Evolutionary conservation across 306 rosid genomes (phyloP), one percentile per base, ranked within the genome.

Genomic region (Prunus mongolica): DNA sequence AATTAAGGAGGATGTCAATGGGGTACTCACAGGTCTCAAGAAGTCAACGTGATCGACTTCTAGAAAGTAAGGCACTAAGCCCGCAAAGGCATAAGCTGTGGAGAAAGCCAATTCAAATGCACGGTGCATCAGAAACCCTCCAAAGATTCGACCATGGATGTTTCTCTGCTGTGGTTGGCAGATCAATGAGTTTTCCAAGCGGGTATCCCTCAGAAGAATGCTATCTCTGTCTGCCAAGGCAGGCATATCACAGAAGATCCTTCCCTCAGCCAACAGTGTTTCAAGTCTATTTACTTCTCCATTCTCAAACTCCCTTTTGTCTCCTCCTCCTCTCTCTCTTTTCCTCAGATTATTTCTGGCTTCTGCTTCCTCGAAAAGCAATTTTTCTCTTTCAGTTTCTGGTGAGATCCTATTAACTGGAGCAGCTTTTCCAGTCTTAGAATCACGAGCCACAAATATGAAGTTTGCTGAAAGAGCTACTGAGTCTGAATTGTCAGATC

Each of bases 111-210:
- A 85, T 76, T 92, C 99, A 73, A 89, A 91, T 15, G 99, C 99
- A 27, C 93, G 87, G 78, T 96, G 97, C 99, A 96, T 91, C 85
- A 96, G 69, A 82, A 96, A 92, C 56, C 99, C 98, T 80, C 99
- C 99, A 14, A 96, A 96, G 77, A 96, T 91, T 76, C 98, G 88
- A 75, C 99, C 99, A 73, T 96, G 93, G 54, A 96, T 91, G 84
- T 96, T 96, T 86, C 99, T 89, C 80, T 92, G 99, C 76, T 96
- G 99, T 18, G 99, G 97, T 68, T 92, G 98, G 86, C 99, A 96
- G 69, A 96, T 83, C 69, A 96, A 83, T 28, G 98, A 82, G 79
- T 89, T 94, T 73, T 91, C 98, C 2, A 91, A 93, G 77, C 87
- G 58, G 12, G 97, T 91, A 79, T 94, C 91, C 82, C 86, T 87